These are phyloP conservation scores for Podospora conica DNA, from an alignment of 495 filamentous ascomycete species.

Conservation along the genomic window DNA sequence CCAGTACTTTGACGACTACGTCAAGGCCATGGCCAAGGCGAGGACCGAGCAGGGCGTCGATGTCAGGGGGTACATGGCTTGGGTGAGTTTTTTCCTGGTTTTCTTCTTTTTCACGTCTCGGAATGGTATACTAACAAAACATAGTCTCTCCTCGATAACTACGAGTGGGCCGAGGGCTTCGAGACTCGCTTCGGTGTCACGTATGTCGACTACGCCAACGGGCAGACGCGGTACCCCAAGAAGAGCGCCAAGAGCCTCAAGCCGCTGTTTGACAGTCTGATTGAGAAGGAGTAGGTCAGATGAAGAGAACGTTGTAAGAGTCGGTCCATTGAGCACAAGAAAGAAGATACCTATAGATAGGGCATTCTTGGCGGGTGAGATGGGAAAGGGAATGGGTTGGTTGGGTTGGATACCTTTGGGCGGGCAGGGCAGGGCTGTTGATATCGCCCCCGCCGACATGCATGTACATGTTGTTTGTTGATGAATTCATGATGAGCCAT, in stretches of 20 bases:
- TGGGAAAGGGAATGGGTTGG: background rate
- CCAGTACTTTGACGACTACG: slow-evolving; percentile 68
- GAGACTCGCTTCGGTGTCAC: slow-evolving; percentile 77
- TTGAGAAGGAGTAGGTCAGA: slow-evolving; percentile 39
- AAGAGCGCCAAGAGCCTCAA: slow-evolving; percentile 65
- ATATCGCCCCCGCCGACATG: background rate
- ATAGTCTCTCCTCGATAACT: slow-evolving; percentile 67
- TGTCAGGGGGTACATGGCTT: slow-evolving; percentile 69
- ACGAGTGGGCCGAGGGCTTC: slow-evolving; percentile 72
- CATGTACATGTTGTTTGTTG: background rate
- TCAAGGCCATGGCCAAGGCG: slow-evolving; percentile 64
- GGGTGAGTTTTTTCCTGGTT: slow-evolving; percentile 21
- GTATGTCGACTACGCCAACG: slow-evolving; percentile 67
- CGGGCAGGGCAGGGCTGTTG: background rate
- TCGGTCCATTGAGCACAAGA: background rate
- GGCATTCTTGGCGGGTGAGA: background rate
- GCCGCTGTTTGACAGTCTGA: slow-evolving; percentile 54
- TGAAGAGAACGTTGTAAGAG: background rate
- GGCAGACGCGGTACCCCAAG: slow-evolving; percentile 71
- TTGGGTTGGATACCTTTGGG: background rate
- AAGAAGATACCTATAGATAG: background rate
- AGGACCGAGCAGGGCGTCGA: slow-evolving; percentile 61
- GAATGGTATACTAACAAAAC: background rate
- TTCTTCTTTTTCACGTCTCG: background rate
- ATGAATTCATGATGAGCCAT: slow-evolving; percentile 3